phyloP scores from a whole-genome alignment of 2,329 filamentous ascomycete genomes.

The Nothopassalora personata region DNA sequence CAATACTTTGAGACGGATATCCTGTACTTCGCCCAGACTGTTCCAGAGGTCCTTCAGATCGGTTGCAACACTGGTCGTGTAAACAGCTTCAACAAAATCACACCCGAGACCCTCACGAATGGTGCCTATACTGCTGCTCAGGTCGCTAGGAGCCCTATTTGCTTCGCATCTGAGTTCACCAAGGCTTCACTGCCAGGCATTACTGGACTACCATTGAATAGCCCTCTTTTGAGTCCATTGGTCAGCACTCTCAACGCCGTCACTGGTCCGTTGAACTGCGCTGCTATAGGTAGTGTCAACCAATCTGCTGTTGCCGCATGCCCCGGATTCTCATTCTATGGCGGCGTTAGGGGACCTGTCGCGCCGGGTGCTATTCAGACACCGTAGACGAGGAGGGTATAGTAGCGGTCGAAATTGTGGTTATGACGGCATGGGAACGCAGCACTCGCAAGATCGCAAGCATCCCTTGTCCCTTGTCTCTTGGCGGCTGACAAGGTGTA shows the following conservation, averaged over 20 bases:
- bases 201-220: constrained; percentile 13
- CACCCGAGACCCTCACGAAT: constrained; percentile 33
- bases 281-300: constrained; percentile 24
- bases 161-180: constrained; percentile 24
- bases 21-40: constrained; percentile 25
- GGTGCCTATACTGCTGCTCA: constrained; percentile 40
- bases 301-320: constrained; percentile 23
- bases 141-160: constrained; percentile 24
- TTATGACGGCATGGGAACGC: too few relatives aligned
- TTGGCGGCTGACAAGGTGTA: not conserved
- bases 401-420: too few relatives aligned
- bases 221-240: constrained; percentile 8
- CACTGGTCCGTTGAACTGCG: constrained; percentile 18
- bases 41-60: constrained; percentile 29
- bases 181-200: constrained; percentile 19
- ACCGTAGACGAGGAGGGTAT: not conserved
- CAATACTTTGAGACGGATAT: constrained; percentile 24
- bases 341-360: constrained; percentile 25
- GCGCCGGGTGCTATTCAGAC: constrained; percentile 26
- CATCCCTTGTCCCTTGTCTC: not conserved
- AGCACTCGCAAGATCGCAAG: too few relatives aligned
- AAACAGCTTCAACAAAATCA: constrained; percentile 32
- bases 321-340: constrained; percentile 28
- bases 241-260: constrained; percentile 10
- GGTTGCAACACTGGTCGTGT: constrained; percentile 36